These are phyloP conservation scores for Sordariomycetes sp. DNA, from an alignment of 2,329 filamentous ascomycete species.

Conservation along the genomic window DNA sequence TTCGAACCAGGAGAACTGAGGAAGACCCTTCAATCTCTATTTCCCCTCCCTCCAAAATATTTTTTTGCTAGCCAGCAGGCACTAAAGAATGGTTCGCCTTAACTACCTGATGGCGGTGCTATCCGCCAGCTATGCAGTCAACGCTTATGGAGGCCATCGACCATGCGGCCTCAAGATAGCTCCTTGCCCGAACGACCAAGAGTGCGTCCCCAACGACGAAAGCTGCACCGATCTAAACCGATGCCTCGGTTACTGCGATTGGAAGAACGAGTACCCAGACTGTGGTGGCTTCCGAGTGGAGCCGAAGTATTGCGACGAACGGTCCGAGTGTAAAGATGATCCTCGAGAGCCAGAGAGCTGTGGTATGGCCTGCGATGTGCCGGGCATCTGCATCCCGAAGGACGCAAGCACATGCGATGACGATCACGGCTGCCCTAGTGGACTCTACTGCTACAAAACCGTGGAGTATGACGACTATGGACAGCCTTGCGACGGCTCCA, in stretches of 20 bases:
- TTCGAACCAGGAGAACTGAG: too few relatives aligned
- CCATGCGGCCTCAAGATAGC: constrained; percentile 19
- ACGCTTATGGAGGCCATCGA: too few relatives aligned
- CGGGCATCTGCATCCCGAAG: constrained; percentile 13
- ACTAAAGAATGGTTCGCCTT: too few relatives aligned
- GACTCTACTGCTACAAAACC: constrained; percentile 2
- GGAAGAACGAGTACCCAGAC: constrained; percentile 17
- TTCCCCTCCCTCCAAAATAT: too few relatives aligned
- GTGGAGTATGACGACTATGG: background rate
- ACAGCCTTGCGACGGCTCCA: too few relatives aligned
- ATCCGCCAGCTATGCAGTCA: too few relatives aligned
- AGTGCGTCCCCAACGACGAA: constrained; percentile 13
- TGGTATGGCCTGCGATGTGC: constrained; percentile 13
- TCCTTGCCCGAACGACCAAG: constrained; percentile 13
- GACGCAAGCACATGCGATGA: constrained; percentile 3
- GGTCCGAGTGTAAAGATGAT: constrained; percentile 20
- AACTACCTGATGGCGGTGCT: too few relatives aligned
- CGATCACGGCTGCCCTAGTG: constrained; percentile 2
- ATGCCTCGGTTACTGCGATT: constrained; percentile 18
- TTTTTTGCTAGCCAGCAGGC: too few relatives aligned
- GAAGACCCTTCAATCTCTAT: too few relatives aligned
- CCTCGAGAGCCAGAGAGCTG: constrained; percentile 15
- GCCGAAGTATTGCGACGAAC: constrained; percentile 15
- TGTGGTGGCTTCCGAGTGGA: constrained; percentile 20
- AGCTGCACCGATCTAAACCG: constrained; percentile 15